phyloP scores from a whole-genome alignment of 331 rosid genomes.

The Spiraea crenata region DNA sequence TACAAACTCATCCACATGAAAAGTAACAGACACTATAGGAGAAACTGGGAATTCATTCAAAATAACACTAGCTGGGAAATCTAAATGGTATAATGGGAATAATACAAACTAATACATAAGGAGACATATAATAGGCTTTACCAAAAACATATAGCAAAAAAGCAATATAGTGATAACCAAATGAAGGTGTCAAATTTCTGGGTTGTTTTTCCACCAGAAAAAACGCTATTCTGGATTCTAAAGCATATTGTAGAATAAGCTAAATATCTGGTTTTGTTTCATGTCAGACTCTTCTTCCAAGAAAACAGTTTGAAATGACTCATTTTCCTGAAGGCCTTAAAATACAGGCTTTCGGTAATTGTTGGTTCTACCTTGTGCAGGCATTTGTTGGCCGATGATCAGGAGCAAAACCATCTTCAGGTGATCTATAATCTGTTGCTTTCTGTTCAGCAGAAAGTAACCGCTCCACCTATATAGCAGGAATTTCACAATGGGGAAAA shows the following conservation, averaged over 20 bases:
- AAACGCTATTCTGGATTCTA: no score
- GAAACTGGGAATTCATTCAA: neutral
- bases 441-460: conserved; percentile 96
- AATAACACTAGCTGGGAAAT: neutral
- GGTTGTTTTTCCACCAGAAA: neutral
- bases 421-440: conserved; percentile 83
- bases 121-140: no score
- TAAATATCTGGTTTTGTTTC: conserved; percentile 5
- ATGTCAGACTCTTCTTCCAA: neutral
- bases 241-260: neutral
- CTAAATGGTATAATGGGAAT: neutral
- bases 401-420: conserved; percentile 91
- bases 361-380: conserved; percentile 69
- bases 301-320: neutral
- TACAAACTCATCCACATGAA: neutral
- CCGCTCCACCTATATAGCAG: conserved; percentile 76
- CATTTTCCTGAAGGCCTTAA: neutral
- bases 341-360: neutral
- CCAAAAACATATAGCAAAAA: neutral
- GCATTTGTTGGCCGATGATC: conserved; percentile 98
- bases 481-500: conserved; percentile 15
- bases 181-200: conserved; percentile 3
- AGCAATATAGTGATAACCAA: neutral
- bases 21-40: neutral
- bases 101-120: conserved; percentile 10